Evolutionary conservation across 805 yeast genomes (phyloP).

Genomic region (Metschnikowia reukaufii): DNA sequence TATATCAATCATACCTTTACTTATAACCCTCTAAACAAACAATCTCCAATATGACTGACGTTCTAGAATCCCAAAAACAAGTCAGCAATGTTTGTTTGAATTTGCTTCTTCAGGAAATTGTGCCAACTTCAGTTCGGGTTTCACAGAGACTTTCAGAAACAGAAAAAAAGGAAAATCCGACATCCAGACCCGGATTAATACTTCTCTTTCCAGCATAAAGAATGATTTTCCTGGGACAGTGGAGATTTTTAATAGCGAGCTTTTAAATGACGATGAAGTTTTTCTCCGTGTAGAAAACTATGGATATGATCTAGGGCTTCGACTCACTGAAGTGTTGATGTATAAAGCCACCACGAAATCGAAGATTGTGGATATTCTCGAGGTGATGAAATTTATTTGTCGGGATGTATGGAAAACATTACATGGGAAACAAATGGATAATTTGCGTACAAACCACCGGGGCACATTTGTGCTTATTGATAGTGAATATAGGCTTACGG

Average conservation of each 20-base stretch:
- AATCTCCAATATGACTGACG: constrained; percentile 5
- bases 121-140: constrained; percentile 69
- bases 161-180: constrained; percentile 11
- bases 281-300: constrained; percentile 61
- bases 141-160: constrained; percentile 43
- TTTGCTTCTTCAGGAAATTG: constrained; percentile 69
- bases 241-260: constrained; percentile 35
- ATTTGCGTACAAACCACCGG: constrained; percentile 86
- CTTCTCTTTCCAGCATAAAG: constrained; percentile 29
- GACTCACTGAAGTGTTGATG: constrained; percentile 49
- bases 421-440: constrained; percentile 86
- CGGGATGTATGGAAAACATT: constrained; percentile 85
- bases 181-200: constrained; percentile 26
- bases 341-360: constrained; percentile 39
- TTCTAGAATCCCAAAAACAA: constrained; percentile 22
- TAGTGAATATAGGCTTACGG: constrained; percentile 55
- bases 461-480: constrained; percentile 82
- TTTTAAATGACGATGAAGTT: constrained; percentile 48
- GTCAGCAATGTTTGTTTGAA: constrained; percentile 61
- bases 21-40: background rate
- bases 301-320: constrained; percentile 70
- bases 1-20: background rate
- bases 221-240: constrained; percentile 46
- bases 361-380: constrained; percentile 62
- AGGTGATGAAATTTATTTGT: constrained; percentile 88